Base-by-base conservation (phyloP, 768 basidiomycete genomes). In the Calocybe cyanea region DNA sequence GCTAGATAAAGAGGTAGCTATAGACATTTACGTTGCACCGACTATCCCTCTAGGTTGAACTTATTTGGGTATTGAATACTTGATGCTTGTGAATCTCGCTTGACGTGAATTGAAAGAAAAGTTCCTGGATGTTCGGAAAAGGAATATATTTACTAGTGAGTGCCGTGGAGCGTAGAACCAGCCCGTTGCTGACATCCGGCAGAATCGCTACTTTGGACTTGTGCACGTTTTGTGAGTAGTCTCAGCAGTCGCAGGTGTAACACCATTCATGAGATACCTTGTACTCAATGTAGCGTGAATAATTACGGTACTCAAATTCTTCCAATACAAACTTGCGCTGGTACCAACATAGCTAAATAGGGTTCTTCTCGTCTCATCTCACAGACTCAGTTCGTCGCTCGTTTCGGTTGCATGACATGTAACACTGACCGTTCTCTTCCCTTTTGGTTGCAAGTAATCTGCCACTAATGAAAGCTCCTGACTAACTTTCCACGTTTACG, bases 121-220 rank as follows among this genome's bases (percentile, higher is more conserved):
- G 75, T 41, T 60, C 71, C n/a, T 81, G 77, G 78, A 75, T 77
- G 11, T 57, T 70, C 48, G 79, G 76, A 37, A 83, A 81, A 53
- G 43, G 55, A 19, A 52, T 83, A 48, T 83, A 81, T 60, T 56
- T 83, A 30, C 31, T 79, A 46, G 80, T 80, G 49, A 53, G 71
- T 37, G 19, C 32, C 21, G 21, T 35, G 23, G 15, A 30, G 35
- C 5, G 21, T 14, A 5, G 11, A 2, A 3, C 23, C 21, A 30
- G 38, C n/a, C 25, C 31, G 18, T 19, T 20, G 34, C 45, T 48
- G n/a, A 41, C 18, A 25, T 43, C 25, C 17, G 7, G 28, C 50
- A 81, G 81, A 81, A 80, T 61, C 77, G 81, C n/a, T 83, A 81
- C 57, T 81, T 78, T 59, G 65, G 71, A 13, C 55, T 80, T 48